Conservation (phyloP, 2,329 filamentous ascomycete genomes). For the Ramichloridium luteum region DNA sequence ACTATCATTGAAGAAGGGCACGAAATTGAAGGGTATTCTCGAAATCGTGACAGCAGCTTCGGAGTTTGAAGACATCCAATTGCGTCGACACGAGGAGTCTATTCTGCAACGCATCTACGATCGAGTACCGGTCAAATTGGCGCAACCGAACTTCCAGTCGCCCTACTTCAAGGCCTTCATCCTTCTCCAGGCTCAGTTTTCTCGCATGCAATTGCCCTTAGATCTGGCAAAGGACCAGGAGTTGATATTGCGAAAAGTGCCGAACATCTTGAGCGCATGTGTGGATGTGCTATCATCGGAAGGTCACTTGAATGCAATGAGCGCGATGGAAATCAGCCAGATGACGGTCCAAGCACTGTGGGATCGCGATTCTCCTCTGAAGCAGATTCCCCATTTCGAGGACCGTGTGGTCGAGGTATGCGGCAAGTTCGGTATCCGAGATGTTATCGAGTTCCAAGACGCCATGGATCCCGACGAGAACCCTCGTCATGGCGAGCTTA, state of each 20-base stretch:
- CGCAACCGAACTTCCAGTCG: constrained; percentile 73
- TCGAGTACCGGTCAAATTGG: constrained; percentile 88
- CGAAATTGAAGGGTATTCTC: constrained; percentile 91
- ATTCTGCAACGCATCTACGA: constrained; percentile 88
- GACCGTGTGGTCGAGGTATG: constrained; percentile 72
- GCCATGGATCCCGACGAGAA: constrained; percentile 96
- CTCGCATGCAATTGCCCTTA: constrained; percentile 88
- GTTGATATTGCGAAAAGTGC: constrained; percentile 67
- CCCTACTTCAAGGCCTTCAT: constrained; percentile 98
- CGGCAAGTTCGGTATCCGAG: constrained; percentile 70
- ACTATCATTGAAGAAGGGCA: constrained; percentile 73
- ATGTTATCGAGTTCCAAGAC: constrained; percentile 97
- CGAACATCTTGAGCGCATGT: constrained; percentile 78
- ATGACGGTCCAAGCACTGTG: constrained; percentile 99
- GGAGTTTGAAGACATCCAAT: constrained; percentile 91
- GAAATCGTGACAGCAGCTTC: constrained; percentile 96
- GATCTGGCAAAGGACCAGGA: constrained; percentile 96
- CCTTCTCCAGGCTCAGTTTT: constrained; percentile 94
- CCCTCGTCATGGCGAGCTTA: constrained; percentile 61
- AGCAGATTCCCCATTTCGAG: constrained; percentile 93
- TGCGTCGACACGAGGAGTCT: constrained; percentile 80
- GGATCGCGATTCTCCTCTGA: constrained; percentile 92
- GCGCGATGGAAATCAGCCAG: constrained; percentile 97
- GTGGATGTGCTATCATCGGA: constrained; percentile 94
- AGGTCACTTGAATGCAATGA: constrained; percentile 92